Base-by-base conservation (phyloP, 2,329 filamentous ascomycete species). In the Diaporthe batatas region DNA sequence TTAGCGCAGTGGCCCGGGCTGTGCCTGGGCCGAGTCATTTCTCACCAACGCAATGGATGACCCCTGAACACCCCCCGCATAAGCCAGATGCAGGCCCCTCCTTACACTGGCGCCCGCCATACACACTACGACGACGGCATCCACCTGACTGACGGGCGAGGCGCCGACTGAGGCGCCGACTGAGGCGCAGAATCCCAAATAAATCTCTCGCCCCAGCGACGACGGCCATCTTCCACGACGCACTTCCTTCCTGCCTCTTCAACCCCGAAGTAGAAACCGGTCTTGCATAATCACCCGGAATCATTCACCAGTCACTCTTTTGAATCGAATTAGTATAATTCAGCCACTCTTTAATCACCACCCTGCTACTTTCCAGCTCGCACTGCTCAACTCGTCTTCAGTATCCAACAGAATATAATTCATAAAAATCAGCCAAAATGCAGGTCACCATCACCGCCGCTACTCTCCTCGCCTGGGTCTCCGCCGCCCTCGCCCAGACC, bases 401-500 rank as follows among this genome's bases (percentile, higher is more conserved):
- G 59, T 32, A 65, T 58, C 71, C 68, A 68, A 68, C 25, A 25
- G n/a, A 47, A 70, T 44, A 23, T 25, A 39, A 39, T 39, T 36
- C 51, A 14, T 39, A 3, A 68, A 72, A 39, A 36, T 16, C 90
- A 91, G 88, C 79, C 86, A 90, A 86, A 75, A 91, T 91, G 88
- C 86, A 84, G 78, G 89, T 86, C 84, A 80, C 83, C 75, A 76
- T 85, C 76, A 80, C 86, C 77, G 80, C 84, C 78, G 82, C 86
- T 73, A 82, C 88, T 79, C 76, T 88, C 77, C 77, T 90, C 82
- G 88, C 88, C 79, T 83, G 88, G 76, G 85, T 84, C 78, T 83
- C 83, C 81, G 80, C 86, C 75, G 86, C 81, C 76, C 75, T 89
- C 73, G 89, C 89, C 74, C 88, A 90, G 82, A 87, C 86, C 57